These are phyloP conservation scores for Lasiodiplodia citricola DNA, from an alignment of 2,329 filamentous ascomycete genomes.

Conservation along the genomic window DNA sequence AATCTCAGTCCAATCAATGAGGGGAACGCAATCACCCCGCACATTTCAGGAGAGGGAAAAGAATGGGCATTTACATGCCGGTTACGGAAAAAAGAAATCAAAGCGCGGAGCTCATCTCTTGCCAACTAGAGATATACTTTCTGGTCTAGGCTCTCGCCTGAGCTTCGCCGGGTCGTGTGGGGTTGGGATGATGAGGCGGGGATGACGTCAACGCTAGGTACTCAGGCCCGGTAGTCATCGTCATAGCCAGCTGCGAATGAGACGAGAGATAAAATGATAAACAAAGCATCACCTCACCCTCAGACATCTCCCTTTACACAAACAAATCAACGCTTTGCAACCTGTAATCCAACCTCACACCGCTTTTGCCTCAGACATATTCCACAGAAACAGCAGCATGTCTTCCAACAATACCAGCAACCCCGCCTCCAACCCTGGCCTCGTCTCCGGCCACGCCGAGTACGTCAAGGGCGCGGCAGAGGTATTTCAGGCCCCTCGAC, in stretches of 20 bases:
- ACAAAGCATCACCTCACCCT: background rate
- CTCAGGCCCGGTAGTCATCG: constrained; percentile 1
- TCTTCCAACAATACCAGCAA: constrained; percentile 14
- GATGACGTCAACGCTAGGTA: constrained; percentile 16
- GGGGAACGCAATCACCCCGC: background rate
- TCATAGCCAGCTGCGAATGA: constrained; percentile 7
- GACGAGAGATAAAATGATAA: background rate
- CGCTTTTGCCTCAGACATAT: background rate
- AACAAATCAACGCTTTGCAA: background rate
- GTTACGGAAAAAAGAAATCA: background rate
- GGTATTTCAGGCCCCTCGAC: constrained; percentile 47
- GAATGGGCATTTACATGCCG: background rate
- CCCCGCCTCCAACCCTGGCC: constrained; percentile 44
- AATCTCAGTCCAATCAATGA: background rate
- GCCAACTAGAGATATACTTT: background rate
- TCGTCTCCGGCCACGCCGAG: constrained; percentile 68
- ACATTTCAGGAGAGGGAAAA: background rate
- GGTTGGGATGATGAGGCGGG: background rate
- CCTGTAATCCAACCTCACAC: background rate
- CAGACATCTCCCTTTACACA: background rate
- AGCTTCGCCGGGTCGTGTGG: background rate
- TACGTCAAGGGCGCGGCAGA: constrained; percentile 72
- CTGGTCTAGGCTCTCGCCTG: background rate
- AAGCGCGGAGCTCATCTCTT: background rate
- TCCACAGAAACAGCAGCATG: background rate